Percentiles rank a stretch among this genome's conserved stretches.
Evolutionary conservation across 1,284 basidiomycete genomes (phyloP).

Genomic region (Volvariella volvacea): DNA sequence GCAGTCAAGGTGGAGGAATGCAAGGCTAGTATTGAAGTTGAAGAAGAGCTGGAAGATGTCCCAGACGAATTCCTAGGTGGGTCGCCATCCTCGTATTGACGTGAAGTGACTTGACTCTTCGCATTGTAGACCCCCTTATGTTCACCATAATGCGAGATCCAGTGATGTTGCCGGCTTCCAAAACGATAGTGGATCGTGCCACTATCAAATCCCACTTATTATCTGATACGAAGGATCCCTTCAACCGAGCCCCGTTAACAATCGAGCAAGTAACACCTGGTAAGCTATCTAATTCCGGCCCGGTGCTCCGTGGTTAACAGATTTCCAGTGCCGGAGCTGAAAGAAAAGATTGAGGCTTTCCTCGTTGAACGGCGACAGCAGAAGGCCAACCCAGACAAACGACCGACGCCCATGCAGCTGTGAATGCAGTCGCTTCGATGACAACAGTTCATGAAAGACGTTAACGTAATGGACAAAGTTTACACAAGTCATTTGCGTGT

Average conservation of each 20-base stretch:
- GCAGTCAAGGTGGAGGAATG: slow-evolving; percentile 82
- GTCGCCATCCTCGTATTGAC: not conserved
- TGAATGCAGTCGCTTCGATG: not conserved
- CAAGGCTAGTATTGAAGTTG: slow-evolving; percentile 72
- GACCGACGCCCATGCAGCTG: not conserved
- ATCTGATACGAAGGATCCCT: slow-evolving; percentile 88
- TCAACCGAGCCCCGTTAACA: slow-evolving; percentile 77
- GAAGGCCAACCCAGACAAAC: not conserved
- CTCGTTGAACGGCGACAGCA: slow-evolving; percentile 31
- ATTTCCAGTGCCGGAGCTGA: slow-evolving; percentile 33
- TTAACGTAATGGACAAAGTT: not conserved
- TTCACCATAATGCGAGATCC: slow-evolving; percentile 95
- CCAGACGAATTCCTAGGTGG: slow-evolving; percentile 95
- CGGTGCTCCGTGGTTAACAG: not conserved
- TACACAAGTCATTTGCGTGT: not conserved
- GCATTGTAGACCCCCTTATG: slow-evolving; percentile 82
- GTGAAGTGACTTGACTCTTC: slow-evolving; percentile 6
- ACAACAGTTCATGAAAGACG: not conserved
- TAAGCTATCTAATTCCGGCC: slow-evolving; percentile 25
- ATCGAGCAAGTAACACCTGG: slow-evolving; percentile 80
- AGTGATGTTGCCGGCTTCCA: slow-evolving; percentile 85
- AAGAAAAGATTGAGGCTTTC: slow-evolving; percentile 38
- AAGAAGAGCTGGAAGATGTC: slow-evolving; percentile 90
- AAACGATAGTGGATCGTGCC: slow-evolving; percentile 75
- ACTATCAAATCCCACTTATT: slow-evolving; percentile 96